Evolutionary conservation across 208 protist genomes (phyloP), one percentile per base, ranked within the genome.

Genomic region (Porcisia deanei): DNA sequence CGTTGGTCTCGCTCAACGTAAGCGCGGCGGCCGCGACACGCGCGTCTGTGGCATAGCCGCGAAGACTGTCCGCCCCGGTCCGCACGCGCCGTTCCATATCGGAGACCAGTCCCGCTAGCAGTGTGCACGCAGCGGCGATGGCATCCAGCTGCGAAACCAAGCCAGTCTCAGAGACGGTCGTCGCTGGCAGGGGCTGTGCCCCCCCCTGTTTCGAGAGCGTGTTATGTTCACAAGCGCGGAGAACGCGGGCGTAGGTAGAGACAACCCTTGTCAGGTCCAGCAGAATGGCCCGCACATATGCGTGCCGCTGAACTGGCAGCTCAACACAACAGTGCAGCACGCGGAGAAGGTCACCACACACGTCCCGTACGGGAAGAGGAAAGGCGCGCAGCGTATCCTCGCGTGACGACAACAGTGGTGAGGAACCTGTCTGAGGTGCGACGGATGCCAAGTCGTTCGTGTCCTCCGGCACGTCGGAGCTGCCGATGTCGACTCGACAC

Each of bases 41-140:
- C 34, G 92, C 87, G 60, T 96, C 86, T 14, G 79, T 90, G 25
- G 59, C 73, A 79, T 96, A 94, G 49, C 88, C 76, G 63, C 75
- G 75, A 72, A 93, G 90, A 18, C 84, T 78, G 69, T 84, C 85
- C n/a, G 88, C 89, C 45, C 84, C 85, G 53, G 82, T 88, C 69
- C 93, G 92, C 22, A 92, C 88, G 59, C 90, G 81, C 20, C 81
- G 80, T 59, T 77, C 73, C 92, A 96, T 96, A 61, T 92, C 86
- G 6, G 79, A 70, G 25, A 94, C 81, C 49, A 96, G 75, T 25
- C 81, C 81, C 10, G 92, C 89, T 14, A 94, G 70, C 12, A 94
- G 68, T 10, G 79, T 66, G 55, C 86, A 89, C 18, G 84, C 87
- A 0, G 86, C 81, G 3, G 86, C 88, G 53, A 78, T 71, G 58